These are phyloP conservation scores for Cladosporium sp. DNA, from an alignment of 2,329 filamentous ascomycete species.

Conservation along the genomic window DNA sequence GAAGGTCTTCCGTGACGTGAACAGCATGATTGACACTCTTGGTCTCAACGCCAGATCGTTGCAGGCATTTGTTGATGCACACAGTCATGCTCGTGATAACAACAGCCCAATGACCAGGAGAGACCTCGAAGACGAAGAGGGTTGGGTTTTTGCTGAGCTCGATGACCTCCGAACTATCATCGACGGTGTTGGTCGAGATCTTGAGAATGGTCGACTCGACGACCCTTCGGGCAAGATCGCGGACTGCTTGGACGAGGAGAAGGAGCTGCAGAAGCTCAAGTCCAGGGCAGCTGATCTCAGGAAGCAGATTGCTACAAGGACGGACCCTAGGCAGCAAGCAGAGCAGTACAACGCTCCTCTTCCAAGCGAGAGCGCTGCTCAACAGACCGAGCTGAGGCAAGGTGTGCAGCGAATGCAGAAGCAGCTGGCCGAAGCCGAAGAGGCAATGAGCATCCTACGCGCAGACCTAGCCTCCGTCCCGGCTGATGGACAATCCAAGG, in stretches of 20 bases:
- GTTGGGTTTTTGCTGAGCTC: conserved; percentile 77
- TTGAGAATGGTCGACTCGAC: conserved; percentile 69
- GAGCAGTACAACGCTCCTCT: conserved; percentile 69
- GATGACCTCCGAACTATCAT: conserved; percentile 59
- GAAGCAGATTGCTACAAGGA: conserved; percentile 68
- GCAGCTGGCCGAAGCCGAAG: conserved; percentile 74
- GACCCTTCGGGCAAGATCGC: conserved; percentile 68
- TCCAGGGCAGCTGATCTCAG: conserved; percentile 76
- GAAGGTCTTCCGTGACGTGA: conserved; percentile 71
- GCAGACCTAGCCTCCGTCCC: conserved; percentile 67
- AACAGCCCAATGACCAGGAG: conserved; percentile 41
- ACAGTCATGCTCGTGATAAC: conserved; percentile 55
- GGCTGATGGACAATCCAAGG: conserved; percentile 27
- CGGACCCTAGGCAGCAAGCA: conserved; percentile 67
- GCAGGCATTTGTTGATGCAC: conserved; percentile 63
- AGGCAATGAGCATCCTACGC: conserved; percentile 74
- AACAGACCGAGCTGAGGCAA: conserved; percentile 79
- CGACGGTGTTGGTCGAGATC: conserved; percentile 59
- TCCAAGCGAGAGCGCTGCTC: conserved; percentile 77
- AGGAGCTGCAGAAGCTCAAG: conserved; percentile 70
- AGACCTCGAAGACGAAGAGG: conserved; percentile 58
- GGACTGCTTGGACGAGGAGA: conserved; percentile 63
- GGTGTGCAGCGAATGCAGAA: conserved; percentile 73
- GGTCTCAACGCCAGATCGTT: conserved; percentile 78
- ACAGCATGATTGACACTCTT: conserved; percentile 91